Evolutionary conservation across 768 basidiomycete species (phyloP), one percentile per base, ranked within the genome.

Genomic region (Trametes coccinea): DNA sequence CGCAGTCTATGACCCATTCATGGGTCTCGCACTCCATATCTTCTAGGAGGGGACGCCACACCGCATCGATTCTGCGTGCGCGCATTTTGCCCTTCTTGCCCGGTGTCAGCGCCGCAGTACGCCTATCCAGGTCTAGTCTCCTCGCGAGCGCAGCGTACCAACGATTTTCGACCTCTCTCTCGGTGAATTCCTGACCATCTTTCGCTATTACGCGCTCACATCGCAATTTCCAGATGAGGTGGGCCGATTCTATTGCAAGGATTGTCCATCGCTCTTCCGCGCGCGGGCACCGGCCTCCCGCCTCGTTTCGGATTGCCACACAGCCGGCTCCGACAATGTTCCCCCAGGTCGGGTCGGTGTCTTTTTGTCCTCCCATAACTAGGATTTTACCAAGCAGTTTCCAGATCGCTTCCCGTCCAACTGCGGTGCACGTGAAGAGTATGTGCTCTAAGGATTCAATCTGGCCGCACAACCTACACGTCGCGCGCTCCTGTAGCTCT

Each of bases 331-430:
- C 49, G 2, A 53, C 3, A 4, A 27, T 31, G 8, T 49, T 57
- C 5, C 56, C 58, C 51, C 51, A 59, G 52, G 4, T 14, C 1
- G 2, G 16, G 5, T 52, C 59, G 54, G 0, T 39, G 45, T 0
- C 30, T 14, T 49, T 37, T 4, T 33, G 45, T 75, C 75, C 14
- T 70, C 16, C 0, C n/a, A n/a, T n/a, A n/a, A n/a, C n/a, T n/a
- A n/a, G n/a, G n/a, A n/a, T n/a, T n/a, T n/a, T n/a, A n/a, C n/a
- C n/a, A n/a, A n/a, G n/a, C n/a, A n/a, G n/a, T n/a, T n/a, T n/a
- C n/a, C n/a, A n/a, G n/a, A n/a, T n/a, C n/a, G n/a, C n/a, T n/a
- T n/a, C n/a, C n/a, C n/a, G n/a, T n/a, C n/a, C n/a, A n/a, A n/a
- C n/a, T n/a, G n/a, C n/a, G n/a, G n/a, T n/a, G n/a, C n/a, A n/a